Evolutionary conservation across 2,329 filamentous ascomycete genomes (phyloP).

Genomic region (Aureobasidium sp.): DNA sequence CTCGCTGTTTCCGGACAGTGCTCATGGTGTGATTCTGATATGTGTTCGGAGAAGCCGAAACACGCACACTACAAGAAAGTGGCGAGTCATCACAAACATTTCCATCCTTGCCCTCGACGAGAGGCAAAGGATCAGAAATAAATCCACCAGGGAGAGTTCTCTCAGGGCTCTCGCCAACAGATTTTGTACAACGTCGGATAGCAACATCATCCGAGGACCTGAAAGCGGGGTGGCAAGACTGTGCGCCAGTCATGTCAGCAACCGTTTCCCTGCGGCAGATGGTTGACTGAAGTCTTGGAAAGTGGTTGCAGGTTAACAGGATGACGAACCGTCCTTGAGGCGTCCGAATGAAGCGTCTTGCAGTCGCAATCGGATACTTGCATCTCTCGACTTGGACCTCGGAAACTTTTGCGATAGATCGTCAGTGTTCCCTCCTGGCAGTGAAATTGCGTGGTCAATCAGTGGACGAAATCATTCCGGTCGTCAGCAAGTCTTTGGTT

Average conservation of each 20-base stretch:
- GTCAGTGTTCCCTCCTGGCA: not conserved
- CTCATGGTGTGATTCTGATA: not conserved
- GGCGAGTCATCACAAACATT: not conserved
- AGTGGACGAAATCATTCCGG: not conserved
- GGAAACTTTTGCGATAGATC: conserved; percentile 5
- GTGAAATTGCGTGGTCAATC: not conserved
- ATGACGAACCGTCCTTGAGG: not conserved
- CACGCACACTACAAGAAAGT: not conserved
- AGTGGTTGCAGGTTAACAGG: not conserved
- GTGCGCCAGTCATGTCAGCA: conserved; percentile 8
- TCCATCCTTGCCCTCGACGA: not conserved
- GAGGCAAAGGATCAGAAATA: not conserved
- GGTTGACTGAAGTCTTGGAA: not conserved
- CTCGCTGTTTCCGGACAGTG: not conserved
- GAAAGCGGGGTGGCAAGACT: conserved; percentile 5
- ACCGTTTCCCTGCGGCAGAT: not conserved
- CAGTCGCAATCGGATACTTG: not conserved
- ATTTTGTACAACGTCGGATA: conserved; percentile 1
- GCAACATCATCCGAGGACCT: not conserved
- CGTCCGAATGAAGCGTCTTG: conserved; percentile 7
- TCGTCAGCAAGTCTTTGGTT: not conserved
- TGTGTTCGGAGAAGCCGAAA: not conserved
- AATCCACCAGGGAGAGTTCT: not conserved
- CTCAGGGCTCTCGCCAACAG: not conserved
- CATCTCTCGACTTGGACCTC: not conserved